These are phyloP conservation scores for Lactarius vividus DNA, from an alignment of 768 basidiomycete genomes.

Conservation along the genomic window DNA sequence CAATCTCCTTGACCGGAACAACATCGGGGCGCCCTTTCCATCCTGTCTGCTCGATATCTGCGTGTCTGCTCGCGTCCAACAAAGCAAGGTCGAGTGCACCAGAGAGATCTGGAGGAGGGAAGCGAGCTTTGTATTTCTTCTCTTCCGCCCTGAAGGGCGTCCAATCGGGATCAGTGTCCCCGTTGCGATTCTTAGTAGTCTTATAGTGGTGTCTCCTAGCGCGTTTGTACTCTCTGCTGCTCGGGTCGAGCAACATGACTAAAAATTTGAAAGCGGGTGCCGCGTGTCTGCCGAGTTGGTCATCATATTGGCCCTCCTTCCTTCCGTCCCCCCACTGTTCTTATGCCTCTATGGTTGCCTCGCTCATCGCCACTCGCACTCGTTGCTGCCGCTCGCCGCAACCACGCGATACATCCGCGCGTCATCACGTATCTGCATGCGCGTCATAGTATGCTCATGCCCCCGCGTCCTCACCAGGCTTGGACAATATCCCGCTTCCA, in stretches of 20 bases:
- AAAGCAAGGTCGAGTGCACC: constrained; percentile 64
- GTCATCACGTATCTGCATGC: constrained; percentile 18
- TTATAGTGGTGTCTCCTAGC: constrained; percentile 57
- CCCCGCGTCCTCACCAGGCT: constrained; percentile 21
- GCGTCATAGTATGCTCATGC: constrained; percentile 23
- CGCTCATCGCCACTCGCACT: constrained; percentile 47
- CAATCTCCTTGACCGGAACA: constrained; percentile 37
- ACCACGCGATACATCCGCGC: constrained; percentile 26
- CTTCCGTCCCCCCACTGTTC: constrained; percentile 7
- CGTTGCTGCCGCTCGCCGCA: constrained; percentile 37
- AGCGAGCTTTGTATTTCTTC: constrained; percentile 76
- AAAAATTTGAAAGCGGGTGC: background rate
- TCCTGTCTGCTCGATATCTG: constrained; percentile 44
- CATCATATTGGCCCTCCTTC: background rate
- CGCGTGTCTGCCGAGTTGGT: constrained; percentile 1
- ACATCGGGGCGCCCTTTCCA: constrained; percentile 48
- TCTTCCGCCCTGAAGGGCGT: constrained; percentile 75
- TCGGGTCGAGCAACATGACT: constrained; percentile 39
- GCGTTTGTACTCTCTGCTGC: constrained; percentile 54
- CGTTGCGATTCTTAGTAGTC: constrained; percentile 53
- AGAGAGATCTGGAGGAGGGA: constrained; percentile 73
- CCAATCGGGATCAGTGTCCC: constrained; percentile 52
- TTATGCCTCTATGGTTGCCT: constrained; percentile 79
- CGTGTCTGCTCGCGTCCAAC: constrained; percentile 40
- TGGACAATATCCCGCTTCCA: constrained; percentile 11